These are phyloP conservation scores for Camellia japonica DNA, from an alignment of 148 eudicot species.

Conservation along the genomic window DNA sequence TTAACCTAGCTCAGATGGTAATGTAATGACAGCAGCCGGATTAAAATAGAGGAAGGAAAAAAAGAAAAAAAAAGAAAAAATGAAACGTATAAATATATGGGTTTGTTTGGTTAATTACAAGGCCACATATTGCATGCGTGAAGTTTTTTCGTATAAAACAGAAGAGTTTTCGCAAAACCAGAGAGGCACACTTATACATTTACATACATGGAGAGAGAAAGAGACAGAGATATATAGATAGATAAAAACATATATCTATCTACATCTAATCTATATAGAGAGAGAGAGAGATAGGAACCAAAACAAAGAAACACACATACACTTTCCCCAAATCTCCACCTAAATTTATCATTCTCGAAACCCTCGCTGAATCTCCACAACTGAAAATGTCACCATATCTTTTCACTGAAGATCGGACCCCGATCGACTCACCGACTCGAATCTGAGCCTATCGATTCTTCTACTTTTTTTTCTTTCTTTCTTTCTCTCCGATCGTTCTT, in stretches of 20 bases:
- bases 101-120: slow-evolving; percentile 3
- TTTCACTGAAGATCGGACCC: slow-evolving; percentile 13
- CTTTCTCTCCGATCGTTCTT: slow-evolving; percentile 52
- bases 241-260: too few species aligned
- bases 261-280: too few species aligned
- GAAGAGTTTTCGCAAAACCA: neutral
- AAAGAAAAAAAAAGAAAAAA: neutral
- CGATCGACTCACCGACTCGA: neutral
- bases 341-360: slow-evolving; percentile 8
- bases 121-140: slow-evolving; percentile 14
- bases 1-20: too few species aligned
- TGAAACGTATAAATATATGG: too few species aligned
- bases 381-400: neutral
- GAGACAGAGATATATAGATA: too few species aligned
- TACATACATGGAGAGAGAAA: neutral
- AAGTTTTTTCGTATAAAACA: neutral
- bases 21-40: too few species aligned
- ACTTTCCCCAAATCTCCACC: slow-evolving; percentile 7
- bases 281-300: neutral
- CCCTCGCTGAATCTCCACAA: neutral
- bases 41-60: too few species aligned
- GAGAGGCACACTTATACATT: neutral
- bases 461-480: slow-evolving; percentile 1
- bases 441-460: slow-evolving; percentile 17
- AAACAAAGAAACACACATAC: neutral